Evolutionary conservation across 495 filamentous ascomycete species (phyloP), one percentile per base, ranked within the genome.

Genomic region (Annulohypoxylon bovei): DNA sequence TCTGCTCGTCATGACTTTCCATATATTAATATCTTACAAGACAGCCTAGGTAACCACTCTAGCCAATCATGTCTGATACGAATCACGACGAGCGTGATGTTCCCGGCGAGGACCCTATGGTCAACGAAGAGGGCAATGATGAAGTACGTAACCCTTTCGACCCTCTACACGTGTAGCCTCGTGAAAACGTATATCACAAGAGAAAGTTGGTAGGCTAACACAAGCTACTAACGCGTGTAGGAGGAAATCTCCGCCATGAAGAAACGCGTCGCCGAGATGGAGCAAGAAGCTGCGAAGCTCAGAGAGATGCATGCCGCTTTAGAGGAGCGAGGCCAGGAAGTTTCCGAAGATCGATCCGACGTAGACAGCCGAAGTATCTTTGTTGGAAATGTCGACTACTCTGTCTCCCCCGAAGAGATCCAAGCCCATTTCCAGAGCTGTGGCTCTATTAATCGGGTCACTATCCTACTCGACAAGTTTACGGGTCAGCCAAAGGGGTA

Each of bases 201-300:
- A 63, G 25, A 23, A 20, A 33, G 37, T 61, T 23, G 30, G 39
- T 12, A 16, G 44, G 14, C 75, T 77, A 72, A 77, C 40, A 30
- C 52, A 65, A 56, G 35, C 62, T 76, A 37, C 68, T 40, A 59
- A 63, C 32, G 52, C 63, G 57, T 63, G 59, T 69, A 84, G 83
- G 83, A 98, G 81, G 96, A 99, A 78, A 98, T 99, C 76, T 89
- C 90, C 25, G 94, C 93, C 55, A 98, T 99, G 96, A 99, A 99
- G 86, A 89, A 89, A 74, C 91, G 95, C 74, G 95, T 99, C 30
- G 93, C 94, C 67, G 96, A 99, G 82, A 99, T 99, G 96, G 96
- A 99, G 80, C 94, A 93, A 71, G 91, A 99, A 81, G 96, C 96
- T 11, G 92, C 93, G 8, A 98, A 98, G 81, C 86, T 99, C 47